Evolutionary conservation across 352 stramenopile species (phyloP), one percentile per base, ranked within the genome.

Genomic region (Pythium volutum): DNA sequence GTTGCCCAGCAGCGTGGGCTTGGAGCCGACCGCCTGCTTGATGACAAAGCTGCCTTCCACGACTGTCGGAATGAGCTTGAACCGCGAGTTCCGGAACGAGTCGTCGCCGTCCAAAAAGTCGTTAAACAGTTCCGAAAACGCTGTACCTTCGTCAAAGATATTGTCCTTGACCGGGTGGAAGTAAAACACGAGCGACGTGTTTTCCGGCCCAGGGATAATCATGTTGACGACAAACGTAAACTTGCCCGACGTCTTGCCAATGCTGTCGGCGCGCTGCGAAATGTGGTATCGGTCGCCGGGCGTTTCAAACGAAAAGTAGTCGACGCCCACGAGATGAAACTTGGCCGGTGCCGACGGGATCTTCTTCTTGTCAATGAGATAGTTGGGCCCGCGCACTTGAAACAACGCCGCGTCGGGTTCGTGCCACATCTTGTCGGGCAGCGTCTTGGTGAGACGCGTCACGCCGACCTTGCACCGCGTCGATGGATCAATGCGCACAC

Each of bases 31-130:
- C 26, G 92, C 87, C 63, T 98, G 93, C 46, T 95, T 89, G 38
- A 99, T 97, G 54, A 99, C 93, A 67, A 98, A 99, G 74, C 97
- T 98, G 12, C 96, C 96, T 66, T 99, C 93, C 6, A 98, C 88
- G 58, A 99, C 80, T 9, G 87, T 96, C 25, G 97, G 97, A 66
- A 99, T 98, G 50, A 99, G 75, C 79, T 99, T 99, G 78, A 99
- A 99, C 15, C 95, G 94, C 46, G 89, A 93, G 71, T 99, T 97
- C 27, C 96, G 89, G 69, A 98, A 98, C 49, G 79, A 67, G 71
- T 99, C 95, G 66, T 96, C 89, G 51, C 93, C 96, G 73, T 98
- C 97, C 26, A 97, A 81, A 26, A 98, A 97, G 59, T 92, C 83
- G 54, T 93, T 93, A 20, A 96, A 70, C 46, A 97, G 71, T 55